These are phyloP conservation scores for Lachnellula occidentalis DNA, from an alignment of 2,329 filamentous ascomycete genomes.

Conservation along the genomic window DNA sequence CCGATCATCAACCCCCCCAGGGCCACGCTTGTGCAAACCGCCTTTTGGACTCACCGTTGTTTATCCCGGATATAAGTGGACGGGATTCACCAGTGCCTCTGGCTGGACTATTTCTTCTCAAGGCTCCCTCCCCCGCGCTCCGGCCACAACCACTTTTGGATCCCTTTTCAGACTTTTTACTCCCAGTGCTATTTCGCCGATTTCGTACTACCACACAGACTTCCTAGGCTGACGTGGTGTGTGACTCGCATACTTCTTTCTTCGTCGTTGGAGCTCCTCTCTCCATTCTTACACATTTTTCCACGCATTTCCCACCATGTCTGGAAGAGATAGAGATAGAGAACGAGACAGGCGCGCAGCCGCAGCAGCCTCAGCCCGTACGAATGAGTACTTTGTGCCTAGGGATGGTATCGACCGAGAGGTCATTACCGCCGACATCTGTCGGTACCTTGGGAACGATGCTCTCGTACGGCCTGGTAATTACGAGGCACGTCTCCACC, in stretches of 20 bases:
- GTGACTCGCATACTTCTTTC: conserved; percentile 29
- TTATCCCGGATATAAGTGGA: conserved; percentile 21
- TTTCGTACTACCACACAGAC: conserved; percentile 24
- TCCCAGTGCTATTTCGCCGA: conserved; percentile 12
- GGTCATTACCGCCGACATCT: conserved; percentile 80
- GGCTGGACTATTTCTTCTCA: conserved; percentile 26
- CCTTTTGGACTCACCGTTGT: conserved; percentile 18
- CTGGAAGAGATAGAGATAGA: conserved; percentile 20
- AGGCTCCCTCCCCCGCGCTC: conserved; percentile 17
- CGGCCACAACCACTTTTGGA: conserved; percentile 12
- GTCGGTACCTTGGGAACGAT: conserved; percentile 78
- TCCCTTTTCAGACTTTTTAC: conserved; percentile 18
- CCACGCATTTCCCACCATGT: conserved; percentile 25
- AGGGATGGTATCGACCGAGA: conserved; percentile 77
- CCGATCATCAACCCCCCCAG: too few species aligned
- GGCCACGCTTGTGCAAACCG: conserved; percentile 11
- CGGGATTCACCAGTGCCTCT: conserved; percentile 4
- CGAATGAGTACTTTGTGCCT: conserved; percentile 77
- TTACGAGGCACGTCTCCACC: conserved; percentile 57
- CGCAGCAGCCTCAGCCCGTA: conserved; percentile 39
- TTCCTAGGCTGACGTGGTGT: conserved; percentile 31
- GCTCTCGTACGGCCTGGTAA: conserved; percentile 70
- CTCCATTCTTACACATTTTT: conserved; percentile 29
- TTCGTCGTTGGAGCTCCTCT: conserved; percentile 25
- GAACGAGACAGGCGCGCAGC: conserved; percentile 28